A percentile compares a stretch with the other conserved stretches of the same genome.
Conservation (phyloP, 805 yeast genomes). For the Myxozyma vanderwaltii region DNA sequence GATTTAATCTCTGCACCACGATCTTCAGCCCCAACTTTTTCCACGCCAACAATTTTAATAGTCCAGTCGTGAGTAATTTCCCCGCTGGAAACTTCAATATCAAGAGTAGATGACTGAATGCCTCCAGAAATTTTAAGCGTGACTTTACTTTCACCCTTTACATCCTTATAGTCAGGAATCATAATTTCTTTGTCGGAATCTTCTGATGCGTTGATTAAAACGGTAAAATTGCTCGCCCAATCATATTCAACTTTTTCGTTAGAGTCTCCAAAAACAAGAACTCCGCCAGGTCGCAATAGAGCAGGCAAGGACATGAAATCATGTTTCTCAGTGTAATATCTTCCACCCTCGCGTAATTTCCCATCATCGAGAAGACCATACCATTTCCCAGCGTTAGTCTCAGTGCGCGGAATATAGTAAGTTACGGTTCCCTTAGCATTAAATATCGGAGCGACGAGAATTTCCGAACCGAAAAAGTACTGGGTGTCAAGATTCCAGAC, state of each 20-base stretch:
- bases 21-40: neutral
- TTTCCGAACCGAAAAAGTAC: slow-evolving; percentile 43
- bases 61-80: neutral
- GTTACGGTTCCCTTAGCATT: slow-evolving; percentile 42
- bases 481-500: slow-evolving; percentile 43
- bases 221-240: slow-evolving; percentile 40
- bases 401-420: slow-evolving; percentile 41
- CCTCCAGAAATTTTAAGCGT: neutral
- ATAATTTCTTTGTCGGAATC: slow-evolving; percentile 28
- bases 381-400: slow-evolving; percentile 40
- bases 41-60: neutral
- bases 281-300: slow-evolving; percentile 41
- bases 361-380: slow-evolving; percentile 44
- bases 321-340: slow-evolving; percentile 41
- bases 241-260: slow-evolving; percentile 39
- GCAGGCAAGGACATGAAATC: slow-evolving; percentile 43
- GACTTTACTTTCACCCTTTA: slow-evolving; percentile 32
- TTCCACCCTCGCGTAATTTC: slow-evolving; percentile 39
- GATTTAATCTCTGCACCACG: neutral
- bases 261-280: slow-evolving; percentile 38
- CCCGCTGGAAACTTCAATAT: neutral
- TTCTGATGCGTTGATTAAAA: slow-evolving; percentile 39
- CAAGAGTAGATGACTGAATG: neutral
- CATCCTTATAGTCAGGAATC: slow-evolving; percentile 41
- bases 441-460: slow-evolving; percentile 46